Percentiles rank a stretch among this genome's conserved stretches.
These are phyloP conservation scores for Luvunga scandens DNA, from an alignment of 345 rosid species.

Conservation along the genomic window DNA sequence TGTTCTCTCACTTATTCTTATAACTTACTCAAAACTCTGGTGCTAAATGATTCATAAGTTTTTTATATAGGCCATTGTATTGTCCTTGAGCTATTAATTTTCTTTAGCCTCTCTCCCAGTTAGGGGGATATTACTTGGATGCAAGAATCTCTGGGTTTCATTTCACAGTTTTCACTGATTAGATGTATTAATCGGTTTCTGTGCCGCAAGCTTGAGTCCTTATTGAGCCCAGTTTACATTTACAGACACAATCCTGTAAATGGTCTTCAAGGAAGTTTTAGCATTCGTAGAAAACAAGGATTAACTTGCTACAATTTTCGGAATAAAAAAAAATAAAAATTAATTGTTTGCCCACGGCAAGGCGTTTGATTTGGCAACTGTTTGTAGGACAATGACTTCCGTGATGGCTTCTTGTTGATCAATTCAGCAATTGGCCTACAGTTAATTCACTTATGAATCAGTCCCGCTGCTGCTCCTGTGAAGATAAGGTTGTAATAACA, in stretches of 20 bases:
- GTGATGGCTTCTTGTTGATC: neutral
- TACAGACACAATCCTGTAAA: too few relatives aligned
- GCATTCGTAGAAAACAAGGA: neutral
- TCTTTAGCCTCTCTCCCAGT: neutral
- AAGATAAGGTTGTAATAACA: too few relatives aligned
- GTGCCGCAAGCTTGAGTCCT: too few relatives aligned
- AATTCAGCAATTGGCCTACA: neutral
- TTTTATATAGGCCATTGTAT: neutral
- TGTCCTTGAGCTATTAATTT: neutral
- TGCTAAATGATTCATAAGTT: neutral
- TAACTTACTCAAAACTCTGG: neutral
- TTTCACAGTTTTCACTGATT: neutral
- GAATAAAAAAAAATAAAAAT: too few relatives aligned
- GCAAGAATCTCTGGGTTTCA: neutral
- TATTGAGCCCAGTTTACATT: neutral
- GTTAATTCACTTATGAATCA: too few relatives aligned
- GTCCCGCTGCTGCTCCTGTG: too few relatives aligned
- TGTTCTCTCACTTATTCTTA: neutral
- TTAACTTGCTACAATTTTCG: neutral
- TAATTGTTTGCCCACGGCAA: neutral
- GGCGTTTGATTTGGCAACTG: neutral
- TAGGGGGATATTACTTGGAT: neutral
- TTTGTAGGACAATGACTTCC: neutral
- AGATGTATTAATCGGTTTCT: neutral
- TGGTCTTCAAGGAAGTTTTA: too few relatives aligned